Evolutionary conservation across 176 grass and related monocot species (phyloP), one percentile per base, ranked within the genome.

Genomic region (Coix lacrymajobi): DNA sequence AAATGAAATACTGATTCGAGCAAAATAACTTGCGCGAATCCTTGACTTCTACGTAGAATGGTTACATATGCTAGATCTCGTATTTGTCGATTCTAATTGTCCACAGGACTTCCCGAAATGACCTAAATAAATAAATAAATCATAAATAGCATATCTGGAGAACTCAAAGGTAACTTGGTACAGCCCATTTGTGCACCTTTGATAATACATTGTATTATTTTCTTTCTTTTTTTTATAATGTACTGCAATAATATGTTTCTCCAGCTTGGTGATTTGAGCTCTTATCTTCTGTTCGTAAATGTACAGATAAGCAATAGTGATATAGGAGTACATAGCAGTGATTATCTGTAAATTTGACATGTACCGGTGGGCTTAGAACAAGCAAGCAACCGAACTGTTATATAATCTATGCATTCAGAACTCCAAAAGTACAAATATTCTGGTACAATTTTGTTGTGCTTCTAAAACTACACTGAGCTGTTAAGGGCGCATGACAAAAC

Each of bases 401-500:
- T 26, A 36, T 20, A 77, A 57, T n/a, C 46, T 44, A 73, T 86
- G 75, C 67, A 79, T 79, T 83, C 39, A 16, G 62, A 62, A 15
- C 17, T 73, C 38, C 45, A 61, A 64, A n/a, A 71, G n/a, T 85
- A 79, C 82, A 88, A 75, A 61, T 52, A 79, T 86, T 56, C 51
- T 72, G 56, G 52, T 80, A 73, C 81, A 89, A 41, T 73, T 75
- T 51, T 52, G 34, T 62, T 66, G 51, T n/a, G 46, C 34, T 84
- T 81, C 73, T 76, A 84, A 83, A 66, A 24, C 82, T 92, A 87
- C 87, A 78, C 12, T 57, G 30, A 30, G 84, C 56, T 86, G 75
- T 86, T 48, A 84, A 77, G 68, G 69, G 22, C 49, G 22, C 49
- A 79, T 46, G 32, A 5, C 0, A 83, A 83, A 69, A 29, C 31